Evolutionary conservation across 306 rosid species (phyloP).

Genomic region (Sophora flavescens): DNA sequence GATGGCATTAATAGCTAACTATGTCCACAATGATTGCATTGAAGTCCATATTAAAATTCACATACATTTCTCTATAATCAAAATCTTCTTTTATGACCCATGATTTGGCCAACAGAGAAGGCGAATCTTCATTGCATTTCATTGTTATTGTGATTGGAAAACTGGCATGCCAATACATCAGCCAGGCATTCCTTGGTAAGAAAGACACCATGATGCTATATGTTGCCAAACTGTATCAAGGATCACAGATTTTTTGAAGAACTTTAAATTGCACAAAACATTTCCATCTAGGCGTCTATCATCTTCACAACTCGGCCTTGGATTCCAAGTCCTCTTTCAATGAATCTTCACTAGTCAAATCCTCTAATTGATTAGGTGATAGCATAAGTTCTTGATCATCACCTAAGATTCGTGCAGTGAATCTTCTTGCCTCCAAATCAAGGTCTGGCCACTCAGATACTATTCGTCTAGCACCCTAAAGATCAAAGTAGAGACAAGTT

Average conservation of each 20-base stretch:
- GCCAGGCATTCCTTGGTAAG: slow-evolving; percentile 32
- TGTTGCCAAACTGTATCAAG: slow-evolving; percentile 30
- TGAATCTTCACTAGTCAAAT: slow-evolving; percentile 39
- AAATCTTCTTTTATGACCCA: slow-evolving; percentile 33
- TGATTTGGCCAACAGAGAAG: slow-evolving; percentile 36
- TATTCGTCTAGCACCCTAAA: slow-evolving; percentile 93
- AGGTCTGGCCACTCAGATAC: slow-evolving; percentile 96
- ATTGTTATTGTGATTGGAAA: slow-evolving; percentile 33
- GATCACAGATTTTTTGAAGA: slow-evolving; percentile 23
- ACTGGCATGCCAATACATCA: slow-evolving; percentile 37
- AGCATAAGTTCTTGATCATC: slow-evolving; percentile 65
- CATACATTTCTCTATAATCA: slow-evolving; percentile 40
- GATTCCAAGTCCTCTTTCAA: slow-evolving; percentile 66
- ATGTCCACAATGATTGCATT: background rate
- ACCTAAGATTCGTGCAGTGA: slow-evolving; percentile 81
- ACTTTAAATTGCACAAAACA: background rate
- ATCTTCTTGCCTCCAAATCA: slow-evolving; percentile 84
- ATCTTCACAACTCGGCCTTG: slow-evolving; percentile 78
- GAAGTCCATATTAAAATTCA: slow-evolving; percentile 5
- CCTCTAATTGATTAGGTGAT: slow-evolving; percentile 51
- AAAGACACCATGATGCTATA: slow-evolving; percentile 30
- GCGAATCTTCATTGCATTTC: slow-evolving; percentile 44
- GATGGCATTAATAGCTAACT: slow-evolving; percentile 7
- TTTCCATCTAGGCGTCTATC: background rate
- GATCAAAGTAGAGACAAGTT: slow-evolving; percentile 34